Percentiles rank a stretch among this genome's conserved stretches.
These are phyloP conservation scores for Wickerhamomyces canadensis DNA, from an alignment of 805 yeast genomes.

Conservation along the genomic window DNA sequence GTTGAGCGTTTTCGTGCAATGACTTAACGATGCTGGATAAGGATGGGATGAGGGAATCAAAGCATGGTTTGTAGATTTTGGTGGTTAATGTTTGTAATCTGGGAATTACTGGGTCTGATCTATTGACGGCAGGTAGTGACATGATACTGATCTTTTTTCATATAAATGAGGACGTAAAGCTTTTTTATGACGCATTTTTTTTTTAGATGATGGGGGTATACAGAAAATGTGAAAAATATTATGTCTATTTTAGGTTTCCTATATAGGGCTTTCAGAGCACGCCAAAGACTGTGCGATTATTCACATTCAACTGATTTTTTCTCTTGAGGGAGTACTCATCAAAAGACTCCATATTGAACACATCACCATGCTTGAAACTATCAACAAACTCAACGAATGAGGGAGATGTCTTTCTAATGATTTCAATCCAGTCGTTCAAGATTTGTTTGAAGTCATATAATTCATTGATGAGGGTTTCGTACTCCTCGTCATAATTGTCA, in stretches of 20 bases:
- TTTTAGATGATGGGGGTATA: too few relatives aligned
- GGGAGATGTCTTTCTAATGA: conserved; percentile 2
- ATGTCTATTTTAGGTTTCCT: too few relatives aligned
- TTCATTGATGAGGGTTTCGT: conserved; percentile 3
- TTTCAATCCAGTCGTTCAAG: conserved; percentile 12
- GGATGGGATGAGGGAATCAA: conserved; percentile 9
- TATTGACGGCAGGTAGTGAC: conserved; percentile 15
- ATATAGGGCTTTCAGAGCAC: too few relatives aligned
- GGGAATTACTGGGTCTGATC: conserved; percentile 8
- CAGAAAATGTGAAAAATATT: too few relatives aligned
- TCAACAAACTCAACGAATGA: background rate
- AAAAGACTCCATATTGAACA: conserved; percentile 1
- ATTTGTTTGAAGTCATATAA: conserved; percentile 4
- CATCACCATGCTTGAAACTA: background rate
- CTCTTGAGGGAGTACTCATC: background rate
- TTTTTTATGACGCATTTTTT: too few relatives aligned
- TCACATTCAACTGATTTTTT: background rate
- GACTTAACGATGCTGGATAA: conserved; percentile 7
- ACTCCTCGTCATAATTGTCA: conserved; percentile 13
- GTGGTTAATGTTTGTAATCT: conserved; percentile 6
- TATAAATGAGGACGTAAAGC: too few relatives aligned
- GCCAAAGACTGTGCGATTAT: background rate
- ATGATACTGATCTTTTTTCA: background rate
- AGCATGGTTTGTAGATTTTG: conserved; percentile 9
- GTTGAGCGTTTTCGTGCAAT: background rate